Conservation (phyloP, 75 land plant genomes). For the Picea sitchensis region DNA sequence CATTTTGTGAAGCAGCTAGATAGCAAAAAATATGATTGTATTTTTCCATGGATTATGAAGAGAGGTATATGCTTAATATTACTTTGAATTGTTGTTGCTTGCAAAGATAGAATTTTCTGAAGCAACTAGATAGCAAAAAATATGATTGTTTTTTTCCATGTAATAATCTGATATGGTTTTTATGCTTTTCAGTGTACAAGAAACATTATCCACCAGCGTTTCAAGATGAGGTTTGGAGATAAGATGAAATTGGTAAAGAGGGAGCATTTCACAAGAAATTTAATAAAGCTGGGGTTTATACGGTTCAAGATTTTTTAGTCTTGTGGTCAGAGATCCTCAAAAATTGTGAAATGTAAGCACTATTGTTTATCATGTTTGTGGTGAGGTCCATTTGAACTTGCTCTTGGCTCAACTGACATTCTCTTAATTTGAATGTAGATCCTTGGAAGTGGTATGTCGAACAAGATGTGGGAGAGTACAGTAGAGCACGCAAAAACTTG, state of each 20-base stretch:
- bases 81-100: background rate
- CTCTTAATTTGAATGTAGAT: constrained; percentile 41
- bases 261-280: constrained; percentile 92
- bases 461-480: constrained; percentile 94
- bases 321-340: constrained; percentile 67
- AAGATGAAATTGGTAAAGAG: constrained; percentile 96
- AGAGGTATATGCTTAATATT: background rate
- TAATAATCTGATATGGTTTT: background rate
- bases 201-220: constrained; percentile 92
- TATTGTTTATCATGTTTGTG: background rate
- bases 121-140: background rate
- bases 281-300: constrained; percentile 43
- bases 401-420: background rate
- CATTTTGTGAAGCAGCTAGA: background rate
- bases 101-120: background rate
- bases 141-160: background rate
- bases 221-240: constrained; percentile 90
- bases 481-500: constrained; percentile 94
- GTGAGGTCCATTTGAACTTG: background rate
- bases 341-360: constrained; percentile 66
- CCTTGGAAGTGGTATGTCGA: constrained; percentile 95
- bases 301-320: constrained; percentile 87
- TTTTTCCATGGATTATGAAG: background rate
- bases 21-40: background rate
- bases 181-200: constrained; percentile 72